Evolutionary conservation across 2,329 filamentous ascomycete genomes (phyloP).

Genomic region (Sporothrix euskadiensis): DNA sequence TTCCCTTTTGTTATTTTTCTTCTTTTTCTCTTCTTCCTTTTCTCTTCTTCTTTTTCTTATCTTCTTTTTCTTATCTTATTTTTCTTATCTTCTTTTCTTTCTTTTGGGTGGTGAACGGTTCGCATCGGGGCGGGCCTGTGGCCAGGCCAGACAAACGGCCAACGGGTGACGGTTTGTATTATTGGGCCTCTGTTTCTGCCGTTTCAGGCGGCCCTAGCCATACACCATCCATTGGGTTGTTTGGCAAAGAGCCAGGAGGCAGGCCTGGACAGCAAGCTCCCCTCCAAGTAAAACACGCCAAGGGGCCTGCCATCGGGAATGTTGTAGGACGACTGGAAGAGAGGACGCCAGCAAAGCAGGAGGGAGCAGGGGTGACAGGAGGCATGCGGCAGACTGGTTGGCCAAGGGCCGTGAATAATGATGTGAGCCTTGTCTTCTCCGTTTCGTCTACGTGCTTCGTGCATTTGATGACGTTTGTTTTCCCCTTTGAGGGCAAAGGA

Average conservation of each 20-base stretch:
- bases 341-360: slow-evolving; percentile 19
- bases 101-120: no score
- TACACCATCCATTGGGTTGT: background rate
- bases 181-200: background rate
- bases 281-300: slow-evolving; percentile 28
- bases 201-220: background rate
- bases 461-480: background rate
- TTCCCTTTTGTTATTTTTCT: no score
- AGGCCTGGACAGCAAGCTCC: background rate
- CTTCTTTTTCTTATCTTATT: no score
- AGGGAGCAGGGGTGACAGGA: background rate
- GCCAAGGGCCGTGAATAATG: background rate
- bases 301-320: background rate
- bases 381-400: background rate
- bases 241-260: background rate
- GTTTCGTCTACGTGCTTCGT: background rate
- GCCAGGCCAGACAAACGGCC: slow-evolving; percentile 6
- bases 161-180: background rate
- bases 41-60: no score
- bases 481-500: background rate
- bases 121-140: background rate
- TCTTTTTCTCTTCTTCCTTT: no score
- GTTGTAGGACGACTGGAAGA: slow-evolving; percentile 12
- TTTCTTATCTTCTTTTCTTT: no score
- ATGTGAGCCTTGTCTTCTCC: no score